Conservation (phyloP, 306 rosid species). For the Citrullus mucosospermus region DNA sequence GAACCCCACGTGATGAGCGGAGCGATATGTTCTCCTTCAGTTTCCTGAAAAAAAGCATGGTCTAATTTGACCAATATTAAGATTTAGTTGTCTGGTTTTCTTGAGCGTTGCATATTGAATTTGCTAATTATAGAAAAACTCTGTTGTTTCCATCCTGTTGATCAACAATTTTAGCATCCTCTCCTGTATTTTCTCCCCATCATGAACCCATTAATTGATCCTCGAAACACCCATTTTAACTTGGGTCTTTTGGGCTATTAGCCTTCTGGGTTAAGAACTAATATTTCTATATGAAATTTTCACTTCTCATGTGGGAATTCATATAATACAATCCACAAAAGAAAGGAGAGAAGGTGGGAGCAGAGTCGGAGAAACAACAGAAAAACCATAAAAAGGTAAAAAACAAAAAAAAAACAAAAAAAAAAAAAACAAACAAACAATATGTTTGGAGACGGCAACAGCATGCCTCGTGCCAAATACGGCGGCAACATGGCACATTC, state of each 20-base stretch:
- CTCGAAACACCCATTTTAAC: not conserved
- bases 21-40: not conserved
- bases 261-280: not conserved
- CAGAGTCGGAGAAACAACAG: not conserved
- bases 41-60: no score
- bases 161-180: not conserved
- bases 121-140: not conserved
- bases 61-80: no score
- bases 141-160: not conserved
- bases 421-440: no score
- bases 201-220: not conserved
- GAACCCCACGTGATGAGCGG: not conserved
- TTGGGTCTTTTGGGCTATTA: not conserved
- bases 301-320: not conserved
- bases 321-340: not conserved
- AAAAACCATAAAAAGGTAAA: not conserved
- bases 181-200: not conserved
- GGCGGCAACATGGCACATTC: slow-evolving; percentile 7
- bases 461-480: slow-evolving; percentile 11
- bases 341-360: not conserved
- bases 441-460: slow-evolving; percentile 3
- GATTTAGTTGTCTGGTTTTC: not conserved
- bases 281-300: not conserved
- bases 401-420: no score
- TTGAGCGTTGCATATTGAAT: not conserved